These are phyloP conservation scores for Helianthus annuus DNA, from an alignment of 129 eudicot species.

Conservation along the genomic window HanXRQr2.0-SUNRISE NC_035439.2:148670713-148671212, in stretches of 20 bases:
- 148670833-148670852: neutral
- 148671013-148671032: conserved; percentile 33
- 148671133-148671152: conserved; percentile 27
- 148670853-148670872: conserved; percentile 23
- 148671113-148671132: conserved; percentile 29
- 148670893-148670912: conserved; percentile 22
- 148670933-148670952: conserved; percentile 32
- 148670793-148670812: neutral
- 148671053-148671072: conserved; percentile 22
- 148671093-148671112: conserved; percentile 1
- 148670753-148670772: too few species aligned
- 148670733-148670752: too few species aligned
- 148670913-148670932: conserved; percentile 35
- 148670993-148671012: conserved; percentile 13
- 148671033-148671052: conserved; percentile 33
- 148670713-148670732: too few species aligned
- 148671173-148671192: conserved; percentile 51
- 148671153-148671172: neutral
- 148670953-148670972: conserved; percentile 14
- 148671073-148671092: neutral
- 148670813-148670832: too few species aligned
- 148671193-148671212: conserved; percentile 52
- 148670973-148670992: conserved; percentile 29
- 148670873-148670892: neutral
- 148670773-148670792: too few species aligned